These are phyloP conservation scores for Atkinsonella hypoxylon DNA, from an alignment of 2,329 filamentous ascomycete species.

Conservation along the genomic window DNA sequence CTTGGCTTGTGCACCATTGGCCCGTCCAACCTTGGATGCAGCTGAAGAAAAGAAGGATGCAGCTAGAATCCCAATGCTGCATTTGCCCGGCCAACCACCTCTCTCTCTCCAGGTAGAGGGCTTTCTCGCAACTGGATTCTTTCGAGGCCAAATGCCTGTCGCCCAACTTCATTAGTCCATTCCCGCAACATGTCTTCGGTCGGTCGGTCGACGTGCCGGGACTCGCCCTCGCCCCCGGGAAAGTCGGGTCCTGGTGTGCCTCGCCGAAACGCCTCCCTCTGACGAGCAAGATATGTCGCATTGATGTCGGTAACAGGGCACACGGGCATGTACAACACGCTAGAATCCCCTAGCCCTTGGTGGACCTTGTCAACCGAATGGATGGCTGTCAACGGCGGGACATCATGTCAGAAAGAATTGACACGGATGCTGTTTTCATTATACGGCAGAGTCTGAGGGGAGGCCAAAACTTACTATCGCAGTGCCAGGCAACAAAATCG, in stretches of 20 bases:
- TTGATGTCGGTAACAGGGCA: conserved; percentile 71
- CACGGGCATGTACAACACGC: conserved; percentile 80
- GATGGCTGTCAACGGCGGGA: conserved; percentile 33
- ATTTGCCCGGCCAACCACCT: conserved; percentile 30
- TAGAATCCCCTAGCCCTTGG: conserved; percentile 58
- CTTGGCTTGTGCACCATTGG: not conserved
- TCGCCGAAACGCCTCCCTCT: conserved; percentile 56
- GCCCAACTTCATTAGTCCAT: conserved; percentile 21
- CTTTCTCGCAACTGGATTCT: conserved; percentile 18
- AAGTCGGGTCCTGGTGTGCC: conserved; percentile 62
- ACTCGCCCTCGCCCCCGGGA: conserved; percentile 58
- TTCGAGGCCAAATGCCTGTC: conserved; percentile 34
- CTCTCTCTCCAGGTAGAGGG: conserved; percentile 23
- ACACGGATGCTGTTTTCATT: too few relatives aligned
- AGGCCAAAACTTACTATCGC: conserved; percentile 41
- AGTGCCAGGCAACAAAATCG: conserved; percentile 79
- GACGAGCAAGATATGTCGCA: conserved; percentile 55
- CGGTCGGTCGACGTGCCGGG: conserved; percentile 35
- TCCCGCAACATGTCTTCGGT: conserved; percentile 25
- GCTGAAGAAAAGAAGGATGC: not conserved
- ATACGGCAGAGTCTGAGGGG: too few relatives aligned
- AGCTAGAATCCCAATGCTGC: conserved; percentile 28
- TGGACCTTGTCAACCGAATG: conserved; percentile 79
- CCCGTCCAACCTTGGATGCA: not conserved
- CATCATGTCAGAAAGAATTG: not conserved